Base-by-base conservation (phyloP, 129 eudicot genomes). In the Tanacetum coccineum region DNA sequence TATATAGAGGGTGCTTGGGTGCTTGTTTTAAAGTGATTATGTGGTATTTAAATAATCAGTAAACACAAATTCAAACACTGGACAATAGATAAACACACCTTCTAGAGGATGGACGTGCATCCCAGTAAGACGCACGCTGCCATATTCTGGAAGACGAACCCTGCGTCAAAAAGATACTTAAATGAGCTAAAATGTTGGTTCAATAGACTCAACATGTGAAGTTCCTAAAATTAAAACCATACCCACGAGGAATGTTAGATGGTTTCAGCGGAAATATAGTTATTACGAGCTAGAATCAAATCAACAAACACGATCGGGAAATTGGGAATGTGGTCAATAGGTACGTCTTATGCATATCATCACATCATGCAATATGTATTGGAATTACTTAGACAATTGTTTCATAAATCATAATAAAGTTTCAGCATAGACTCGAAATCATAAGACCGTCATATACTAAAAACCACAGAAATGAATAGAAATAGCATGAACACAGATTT, bases 101-200 rank as follows among this genome's bases (percentile, higher is more conserved):
- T 70, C 93, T 83, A 6, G 93, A 86, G 44, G 99, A 84, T 9
- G 99, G 96, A 64, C 95, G 87, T 14, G 99, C 95, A 86, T 84
- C 87, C 99, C 99, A 94, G 68, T 89, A 94, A 12, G 99, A 89
- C 78, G 84, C 88, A 36, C 99, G 95, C 79, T 94, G 99, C 99
- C 99, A 94, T 81, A 94, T 89, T 52, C 99, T 84, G 68, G 99
- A 94, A 69, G 90, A 86, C 46, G 99, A 94, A 82, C 99, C 99
- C 99, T 94, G 84, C 75, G 61, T 5, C 70, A 66, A 71, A 59
- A 72, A 21, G 49, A 12, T 44, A 28, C 56, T 53, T 55, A 15
- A 15, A 70, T 66, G 20, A 36, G 42, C 42, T 36, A 8, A 36
- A 36, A 36, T 1, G 42, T 7, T 5, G 17, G 54, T 13, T 25